Percentiles rank a stretch among this genome's conserved stretches.
phyloP scores from a whole-genome alignment of 73 alveolate genomes.

The Paramecium primaurelia region DNA sequence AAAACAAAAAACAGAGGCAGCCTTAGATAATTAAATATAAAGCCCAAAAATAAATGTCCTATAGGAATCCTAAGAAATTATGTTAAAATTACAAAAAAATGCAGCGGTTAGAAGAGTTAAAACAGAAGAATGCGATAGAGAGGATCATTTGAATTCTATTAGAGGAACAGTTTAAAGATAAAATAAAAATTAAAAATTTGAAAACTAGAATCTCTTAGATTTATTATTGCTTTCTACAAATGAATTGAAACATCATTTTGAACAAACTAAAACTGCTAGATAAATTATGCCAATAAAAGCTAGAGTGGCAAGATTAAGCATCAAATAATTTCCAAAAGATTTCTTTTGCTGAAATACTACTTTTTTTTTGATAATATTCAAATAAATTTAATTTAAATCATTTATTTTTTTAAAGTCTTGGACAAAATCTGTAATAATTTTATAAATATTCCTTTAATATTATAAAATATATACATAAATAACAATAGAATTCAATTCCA shows the following conservation, averaged over 20 bases:
- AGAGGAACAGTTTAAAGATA: not conserved
- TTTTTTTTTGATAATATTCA: not conserved
- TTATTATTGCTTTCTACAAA: not conserved
- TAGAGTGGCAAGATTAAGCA: not conserved
- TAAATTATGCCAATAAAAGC: not conserved
- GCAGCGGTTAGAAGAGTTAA: not conserved
- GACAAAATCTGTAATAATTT: not conserved
- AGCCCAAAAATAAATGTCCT: not conserved
- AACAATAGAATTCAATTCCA: not conserved
- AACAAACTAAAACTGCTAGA: not conserved
- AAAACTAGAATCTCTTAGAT: not conserved
- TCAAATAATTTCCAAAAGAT: conserved; percentile 3
- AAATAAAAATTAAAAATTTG: not conserved
- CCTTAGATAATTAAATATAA: not conserved
- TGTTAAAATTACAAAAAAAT: not conserved
- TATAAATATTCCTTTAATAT: too few species aligned
- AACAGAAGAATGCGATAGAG: conserved; percentile 18
- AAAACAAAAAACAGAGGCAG: not conserved
- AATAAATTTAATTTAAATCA: not conserved
- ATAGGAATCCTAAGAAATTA: not conserved
- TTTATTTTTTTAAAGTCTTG: not conserved
- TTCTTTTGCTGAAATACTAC: not conserved
- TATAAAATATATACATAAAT: not conserved
- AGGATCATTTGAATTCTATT: not conserved
- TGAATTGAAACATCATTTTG: not conserved